A percentile compares a stretch with the other conserved stretches of the same genome.
Evolutionary conservation across 441 rosid species (phyloP).

Genomic region (Bocquillonia castaneifolia): DNA sequence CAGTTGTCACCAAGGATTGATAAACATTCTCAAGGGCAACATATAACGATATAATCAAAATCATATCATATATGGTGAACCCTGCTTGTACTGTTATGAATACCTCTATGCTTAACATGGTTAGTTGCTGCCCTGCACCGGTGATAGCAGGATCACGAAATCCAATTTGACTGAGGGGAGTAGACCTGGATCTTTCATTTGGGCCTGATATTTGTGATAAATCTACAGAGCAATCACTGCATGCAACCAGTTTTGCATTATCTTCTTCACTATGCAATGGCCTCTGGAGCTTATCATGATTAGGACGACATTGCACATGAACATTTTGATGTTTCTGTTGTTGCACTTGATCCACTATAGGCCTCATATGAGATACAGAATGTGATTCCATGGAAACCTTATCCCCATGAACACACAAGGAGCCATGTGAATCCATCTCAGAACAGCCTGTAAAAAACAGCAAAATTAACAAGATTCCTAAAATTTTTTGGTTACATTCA

Average conservation of each 20-base stretch:
- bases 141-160: constrained; percentile 93
- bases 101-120: constrained; percentile 92
- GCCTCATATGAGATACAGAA: constrained; percentile 28
- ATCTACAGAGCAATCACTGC: constrained; percentile 40
- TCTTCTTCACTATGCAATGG: constrained; percentile 37
- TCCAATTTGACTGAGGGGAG: constrained; percentile 94
- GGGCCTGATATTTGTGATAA: constrained; percentile 92
- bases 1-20: constrained; percentile 3
- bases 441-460: constrained; percentile 35
- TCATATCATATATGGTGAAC: constrained; percentile 12
- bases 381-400: constrained; percentile 28
- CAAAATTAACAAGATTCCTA: constrained; percentile 11
- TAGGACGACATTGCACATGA: constrained; percentile 31
- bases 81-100: constrained; percentile 10
- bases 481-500: constrained; percentile 8
- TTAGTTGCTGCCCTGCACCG: constrained; percentile 95
- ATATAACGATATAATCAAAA: background rate
- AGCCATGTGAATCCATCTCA: constrained; percentile 34
- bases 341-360: constrained; percentile 31
- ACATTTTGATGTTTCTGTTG: constrained; percentile 28
- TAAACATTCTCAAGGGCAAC: constrained; percentile 7
- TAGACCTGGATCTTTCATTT: constrained; percentile 61
- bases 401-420: constrained; percentile 28
- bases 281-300: constrained; percentile 21
- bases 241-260: constrained; percentile 26